phyloP scores from a whole-genome alignment of 306 rosid genomes.

The Aeschynomene evenia region DNA sequence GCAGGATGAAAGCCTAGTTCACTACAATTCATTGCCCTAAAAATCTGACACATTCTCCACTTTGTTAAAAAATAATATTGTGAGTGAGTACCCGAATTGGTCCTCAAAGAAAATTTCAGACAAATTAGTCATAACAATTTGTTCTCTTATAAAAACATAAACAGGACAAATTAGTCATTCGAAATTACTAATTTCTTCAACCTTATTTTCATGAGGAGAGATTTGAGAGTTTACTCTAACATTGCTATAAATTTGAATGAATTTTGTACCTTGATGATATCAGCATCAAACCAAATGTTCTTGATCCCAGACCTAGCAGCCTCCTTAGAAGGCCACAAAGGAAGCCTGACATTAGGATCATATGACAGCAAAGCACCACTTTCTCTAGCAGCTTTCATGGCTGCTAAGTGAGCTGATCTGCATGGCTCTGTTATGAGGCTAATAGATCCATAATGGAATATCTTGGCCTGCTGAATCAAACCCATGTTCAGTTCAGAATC shows the following conservation, averaged over 20 bases:
- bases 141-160: too few relatives aligned
- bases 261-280: conserved; percentile 56
- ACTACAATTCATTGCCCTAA: too few relatives aligned
- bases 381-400: conserved; percentile 65
- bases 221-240: too few relatives aligned
- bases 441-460: conserved; percentile 70
- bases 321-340: conserved; percentile 66
- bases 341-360: conserved; percentile 65
- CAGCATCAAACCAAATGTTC: conserved; percentile 67
- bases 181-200: too few relatives aligned
- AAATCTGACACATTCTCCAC: too few relatives aligned
- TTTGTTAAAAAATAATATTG: too few relatives aligned
- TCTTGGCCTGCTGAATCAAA: conserved; percentile 51
- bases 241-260: neutral
- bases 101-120: too few relatives aligned
- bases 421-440: conserved; percentile 70
- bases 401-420: conserved; percentile 68
- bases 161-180: too few relatives aligned
- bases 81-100: too few relatives aligned
- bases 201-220: too few relatives aligned
- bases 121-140: too few relatives aligned
- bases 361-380: conserved; percentile 60
- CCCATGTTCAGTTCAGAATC: conserved; percentile 54
- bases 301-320: conserved; percentile 62
- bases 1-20: too few relatives aligned